phyloP scores from a whole-genome alignment of 2,329 filamentous ascomycete genomes.

The Cordyceps farinosa region DNA sequence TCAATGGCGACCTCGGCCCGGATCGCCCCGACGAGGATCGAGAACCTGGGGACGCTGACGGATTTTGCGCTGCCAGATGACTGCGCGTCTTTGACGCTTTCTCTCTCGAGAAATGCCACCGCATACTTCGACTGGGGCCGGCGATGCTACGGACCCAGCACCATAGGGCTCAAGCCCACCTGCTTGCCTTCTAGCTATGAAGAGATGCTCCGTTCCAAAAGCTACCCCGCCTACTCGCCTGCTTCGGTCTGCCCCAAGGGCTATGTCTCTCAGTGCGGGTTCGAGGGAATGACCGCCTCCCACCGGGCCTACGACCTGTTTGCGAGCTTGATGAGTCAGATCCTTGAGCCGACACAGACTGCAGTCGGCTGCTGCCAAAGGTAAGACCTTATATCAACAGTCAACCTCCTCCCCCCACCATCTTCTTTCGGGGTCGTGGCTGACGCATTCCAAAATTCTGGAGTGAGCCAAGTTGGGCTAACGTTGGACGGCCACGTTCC shows the following conservation, averaged over 20 bases:
- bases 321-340: background rate
- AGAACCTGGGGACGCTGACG: background rate
- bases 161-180: background rate
- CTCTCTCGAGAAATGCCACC: too few relatives aligned
- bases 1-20: too few relatives aligned
- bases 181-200: background rate
- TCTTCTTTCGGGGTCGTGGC: too few relatives aligned
- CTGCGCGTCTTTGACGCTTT: background rate
- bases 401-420: too few relatives aligned
- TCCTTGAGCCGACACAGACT: background rate
- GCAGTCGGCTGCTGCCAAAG: background rate
- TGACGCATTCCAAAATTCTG: too few relatives aligned
- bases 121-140: background rate
- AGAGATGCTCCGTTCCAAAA: background rate
- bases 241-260: background rate
- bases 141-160: background rate
- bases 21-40: too few relatives aligned
- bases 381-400: background rate
- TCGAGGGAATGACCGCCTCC: background rate
- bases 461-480: too few relatives aligned
- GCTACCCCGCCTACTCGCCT: background rate
- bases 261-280: background rate
- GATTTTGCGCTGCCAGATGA: background rate
- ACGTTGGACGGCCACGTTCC: too few relatives aligned
- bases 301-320: background rate